Evolutionary conservation across 345 rosid species (phyloP).

Genomic region (Populus davidiana): DNA sequence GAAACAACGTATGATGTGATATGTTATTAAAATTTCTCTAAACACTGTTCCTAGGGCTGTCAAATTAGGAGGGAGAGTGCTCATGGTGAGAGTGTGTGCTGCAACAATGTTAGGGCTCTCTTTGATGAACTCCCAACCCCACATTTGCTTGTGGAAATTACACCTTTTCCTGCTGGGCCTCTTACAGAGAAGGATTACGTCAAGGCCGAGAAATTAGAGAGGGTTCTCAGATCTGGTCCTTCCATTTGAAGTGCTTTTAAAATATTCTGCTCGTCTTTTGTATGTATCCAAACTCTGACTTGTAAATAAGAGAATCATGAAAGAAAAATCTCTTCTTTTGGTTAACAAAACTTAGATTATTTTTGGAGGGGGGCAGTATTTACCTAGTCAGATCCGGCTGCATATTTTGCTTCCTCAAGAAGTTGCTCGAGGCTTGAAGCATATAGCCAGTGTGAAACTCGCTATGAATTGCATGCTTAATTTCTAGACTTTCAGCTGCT

Average conservation of each 20-base stretch:
- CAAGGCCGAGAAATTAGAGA: conserved; percentile 96
- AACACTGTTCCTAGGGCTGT: conserved; percentile 59
- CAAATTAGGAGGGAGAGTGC: conserved; percentile 94
- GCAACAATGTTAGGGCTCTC: conserved; percentile 92
- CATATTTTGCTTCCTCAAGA: too few species aligned
- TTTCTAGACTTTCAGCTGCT: too few species aligned
- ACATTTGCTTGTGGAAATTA: conserved; percentile 75
- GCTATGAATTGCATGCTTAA: too few species aligned
- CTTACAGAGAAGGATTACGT: conserved; percentile 67
- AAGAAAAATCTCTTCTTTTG: conserved; percentile 7
- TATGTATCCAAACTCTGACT: conserved; percentile 15
- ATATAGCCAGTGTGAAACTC: too few species aligned
- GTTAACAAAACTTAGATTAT: neutral
- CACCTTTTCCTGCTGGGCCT: conserved; percentile 84
- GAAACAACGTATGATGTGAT: neutral
- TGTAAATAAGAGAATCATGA: conserved; percentile 45
- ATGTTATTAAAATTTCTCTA: neutral
- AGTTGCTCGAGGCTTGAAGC: too few species aligned
- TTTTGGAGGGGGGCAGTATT: too few species aligned
- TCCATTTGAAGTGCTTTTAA: conserved; percentile 35
- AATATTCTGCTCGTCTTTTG: neutral
- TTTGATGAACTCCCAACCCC: conserved; percentile 97
- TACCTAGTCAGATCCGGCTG: too few species aligned
- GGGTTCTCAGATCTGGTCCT: conserved; percentile 74
- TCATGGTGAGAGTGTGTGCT: conserved; percentile 93